A percentile compares a stretch with the other conserved stretches of the same genome.
Evolutionary conservation across 2,329 filamentous ascomycete species (phyloP).

Genomic region (Aspergillus eucalypticola): DNA sequence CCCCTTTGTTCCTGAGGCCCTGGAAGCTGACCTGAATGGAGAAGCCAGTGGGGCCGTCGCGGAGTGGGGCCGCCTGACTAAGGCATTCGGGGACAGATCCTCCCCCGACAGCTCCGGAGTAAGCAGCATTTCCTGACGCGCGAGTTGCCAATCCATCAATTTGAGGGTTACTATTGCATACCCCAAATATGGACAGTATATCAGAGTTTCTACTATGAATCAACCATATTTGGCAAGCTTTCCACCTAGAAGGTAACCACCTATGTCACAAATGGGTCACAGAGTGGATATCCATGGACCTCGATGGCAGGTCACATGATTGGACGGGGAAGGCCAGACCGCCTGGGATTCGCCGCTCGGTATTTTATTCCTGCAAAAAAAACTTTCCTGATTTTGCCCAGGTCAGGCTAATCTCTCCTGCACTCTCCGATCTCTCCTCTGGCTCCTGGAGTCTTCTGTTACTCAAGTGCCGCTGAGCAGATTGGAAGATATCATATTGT

Average conservation of each 20-base stretch:
- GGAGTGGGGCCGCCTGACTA: conserved; percentile 2
- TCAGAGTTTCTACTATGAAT: too few species aligned
- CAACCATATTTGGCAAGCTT: rapidly evolving
- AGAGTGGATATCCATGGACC: not conserved
- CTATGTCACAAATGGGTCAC: not conserved
- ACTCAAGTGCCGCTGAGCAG: not conserved
- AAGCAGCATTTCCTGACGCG: not conserved
- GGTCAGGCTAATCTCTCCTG: not conserved
- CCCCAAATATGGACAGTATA: too few species aligned
- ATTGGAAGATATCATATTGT: not conserved
- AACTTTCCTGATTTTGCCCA: not conserved
- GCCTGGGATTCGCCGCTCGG: conserved; percentile 9
- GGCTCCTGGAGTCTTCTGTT: not conserved
- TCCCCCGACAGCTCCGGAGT: not conserved
- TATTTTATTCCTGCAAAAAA: conserved; percentile 9
- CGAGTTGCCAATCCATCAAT: not conserved
- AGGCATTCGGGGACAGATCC: not conserved
- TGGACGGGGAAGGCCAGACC: not conserved
- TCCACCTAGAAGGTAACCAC: too few species aligned
- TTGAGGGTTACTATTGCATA: too few species aligned
- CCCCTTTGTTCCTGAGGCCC: not conserved
- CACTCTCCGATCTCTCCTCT: not conserved
- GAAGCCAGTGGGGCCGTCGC: not conserved
- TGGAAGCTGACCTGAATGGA: not conserved
- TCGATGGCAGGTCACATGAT: conserved; percentile 5